Evolutionary conservation across 2,329 filamentous ascomycete species (phyloP).

Genomic region (Cadophora gregata): DNA sequence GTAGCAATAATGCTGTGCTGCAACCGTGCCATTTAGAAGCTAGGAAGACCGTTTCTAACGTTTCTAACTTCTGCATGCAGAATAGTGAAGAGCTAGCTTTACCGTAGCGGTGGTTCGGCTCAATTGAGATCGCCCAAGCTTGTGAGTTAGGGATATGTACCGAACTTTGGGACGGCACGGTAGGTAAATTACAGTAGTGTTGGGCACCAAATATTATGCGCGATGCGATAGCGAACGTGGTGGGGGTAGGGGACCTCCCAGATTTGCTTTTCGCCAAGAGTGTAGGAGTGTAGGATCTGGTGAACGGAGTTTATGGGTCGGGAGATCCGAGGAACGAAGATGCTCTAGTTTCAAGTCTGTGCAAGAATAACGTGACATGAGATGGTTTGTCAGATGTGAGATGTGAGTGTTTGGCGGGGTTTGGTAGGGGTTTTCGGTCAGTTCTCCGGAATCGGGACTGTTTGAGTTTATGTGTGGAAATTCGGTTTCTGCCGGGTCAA

Average conservation of each 20-base stretch:
- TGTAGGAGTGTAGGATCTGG: background rate
- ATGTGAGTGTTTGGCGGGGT: background rate
- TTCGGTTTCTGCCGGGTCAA: background rate
- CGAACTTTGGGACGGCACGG: background rate
- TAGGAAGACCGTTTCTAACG: background rate
- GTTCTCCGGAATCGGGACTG: background rate
- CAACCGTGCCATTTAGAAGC: background rate
- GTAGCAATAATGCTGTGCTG: background rate
- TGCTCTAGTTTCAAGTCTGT: background rate
- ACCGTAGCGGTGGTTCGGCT: background rate
- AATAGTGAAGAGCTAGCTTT: background rate
- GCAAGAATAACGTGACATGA: background rate
- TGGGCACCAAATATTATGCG: background rate
- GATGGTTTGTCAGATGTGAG: background rate
- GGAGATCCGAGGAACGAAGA: background rate
- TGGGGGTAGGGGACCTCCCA: background rate
- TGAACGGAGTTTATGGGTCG: background rate
- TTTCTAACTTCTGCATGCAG: background rate
- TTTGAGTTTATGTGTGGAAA: background rate
- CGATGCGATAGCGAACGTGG: background rate
- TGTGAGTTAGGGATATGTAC: background rate
- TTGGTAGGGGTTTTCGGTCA: background rate
- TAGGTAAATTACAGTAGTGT: no score
- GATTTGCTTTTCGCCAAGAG: conserved; percentile 1
- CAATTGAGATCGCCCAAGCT: background rate